These are phyloP conservation scores for Barnettozyma hawaiiensis DNA, from an alignment of 1,139 yeast species.

Conservation along the genomic window DNA sequence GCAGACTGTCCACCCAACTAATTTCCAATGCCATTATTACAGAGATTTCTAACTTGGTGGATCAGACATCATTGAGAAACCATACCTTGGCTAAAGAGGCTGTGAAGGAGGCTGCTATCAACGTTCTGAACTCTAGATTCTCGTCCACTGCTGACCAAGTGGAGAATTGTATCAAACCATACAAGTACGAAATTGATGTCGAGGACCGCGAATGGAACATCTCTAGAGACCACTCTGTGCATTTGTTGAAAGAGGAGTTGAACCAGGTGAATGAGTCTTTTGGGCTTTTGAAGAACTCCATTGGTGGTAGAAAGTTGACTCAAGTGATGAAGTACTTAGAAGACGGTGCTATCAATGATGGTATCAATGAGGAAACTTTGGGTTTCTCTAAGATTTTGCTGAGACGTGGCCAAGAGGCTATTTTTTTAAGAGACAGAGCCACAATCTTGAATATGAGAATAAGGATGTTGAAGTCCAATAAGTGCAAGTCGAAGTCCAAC, in stretches of 20 bases:
- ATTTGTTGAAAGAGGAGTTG: conserved; percentile 74
- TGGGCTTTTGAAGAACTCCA: conserved; percentile 54
- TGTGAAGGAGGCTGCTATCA: conserved; percentile 78
- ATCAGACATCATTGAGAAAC: conserved; percentile 66
- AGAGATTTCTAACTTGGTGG: conserved; percentile 70
- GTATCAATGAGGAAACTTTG: conserved; percentile 47
- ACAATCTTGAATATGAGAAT: conserved; percentile 69
- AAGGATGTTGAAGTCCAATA: conserved; percentile 66
- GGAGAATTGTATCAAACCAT: conserved; percentile 96
- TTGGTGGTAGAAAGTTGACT: conserved; percentile 77
- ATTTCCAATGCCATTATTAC: conserved; percentile 74
- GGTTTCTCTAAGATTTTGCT: conserved; percentile 73
- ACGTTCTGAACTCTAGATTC: conserved; percentile 71
- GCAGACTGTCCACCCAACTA: conserved; percentile 78
- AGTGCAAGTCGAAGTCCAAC: conserved; percentile 72
- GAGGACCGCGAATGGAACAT: conserved; percentile 92
- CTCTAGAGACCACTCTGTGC: conserved; percentile 74
- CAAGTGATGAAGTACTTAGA: conserved; percentile 75
- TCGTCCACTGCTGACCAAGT: conserved; percentile 97
- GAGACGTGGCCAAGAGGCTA: conserved; percentile 74
- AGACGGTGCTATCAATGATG: conserved; percentile 29
- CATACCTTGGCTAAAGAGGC: conserved; percentile 83
- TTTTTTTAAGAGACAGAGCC: conserved; percentile 75
- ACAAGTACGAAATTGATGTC: conserved; percentile 92
- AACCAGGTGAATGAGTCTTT: conserved; percentile 72